Percentiles rank a stretch among this genome's conserved stretches.
Evolutionary conservation across 805 yeast species (phyloP).

Genomic region (Scheffersomyces amazonensis): DNA sequence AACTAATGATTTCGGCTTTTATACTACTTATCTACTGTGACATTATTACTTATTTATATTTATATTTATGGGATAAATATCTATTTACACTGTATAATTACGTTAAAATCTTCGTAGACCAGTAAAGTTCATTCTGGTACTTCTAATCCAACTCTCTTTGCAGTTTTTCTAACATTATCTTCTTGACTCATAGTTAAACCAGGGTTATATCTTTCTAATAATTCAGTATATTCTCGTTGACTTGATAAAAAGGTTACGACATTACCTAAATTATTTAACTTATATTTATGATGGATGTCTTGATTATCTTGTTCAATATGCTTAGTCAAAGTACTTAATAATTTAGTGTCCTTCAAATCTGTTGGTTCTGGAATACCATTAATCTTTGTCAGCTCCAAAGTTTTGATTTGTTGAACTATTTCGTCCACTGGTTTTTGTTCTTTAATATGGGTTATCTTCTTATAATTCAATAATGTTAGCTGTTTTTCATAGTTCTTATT

Average conservation of each 20-base stretch:
- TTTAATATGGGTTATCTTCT: constrained; percentile 43
- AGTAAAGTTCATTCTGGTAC: constrained; percentile 36
- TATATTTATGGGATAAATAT: neutral
- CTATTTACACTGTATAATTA: neutral
- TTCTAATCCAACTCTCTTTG: constrained; percentile 81
- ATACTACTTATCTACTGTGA: no score
- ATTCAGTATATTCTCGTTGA: constrained; percentile 74
- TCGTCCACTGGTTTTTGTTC: constrained; percentile 28
- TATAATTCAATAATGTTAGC: constrained; percentile 46
- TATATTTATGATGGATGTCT: constrained; percentile 2
- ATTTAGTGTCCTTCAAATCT: neutral
- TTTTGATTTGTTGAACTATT: constrained; percentile 11
- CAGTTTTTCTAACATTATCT: constrained; percentile 77
- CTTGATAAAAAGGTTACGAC: constrained; percentile 59
- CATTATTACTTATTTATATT: neutral
- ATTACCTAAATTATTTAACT: constrained; percentile 49
- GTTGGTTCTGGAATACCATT: neutral
- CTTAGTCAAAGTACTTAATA: constrained; percentile 2
- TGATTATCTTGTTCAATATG: neutral
- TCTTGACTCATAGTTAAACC: constrained; percentile 74
- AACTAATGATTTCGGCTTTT: no score
- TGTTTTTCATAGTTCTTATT: constrained; percentile 42
- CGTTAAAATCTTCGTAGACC: no score
- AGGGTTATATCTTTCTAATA: constrained; percentile 84
- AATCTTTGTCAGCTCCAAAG: neutral